Percentiles rank a stretch among this genome's conserved stretches.
These are phyloP conservation scores for Xylaria polymorpha DNA, from an alignment of 2,329 filamentous ascomycete genomes.

Conservation along the genomic window DNA sequence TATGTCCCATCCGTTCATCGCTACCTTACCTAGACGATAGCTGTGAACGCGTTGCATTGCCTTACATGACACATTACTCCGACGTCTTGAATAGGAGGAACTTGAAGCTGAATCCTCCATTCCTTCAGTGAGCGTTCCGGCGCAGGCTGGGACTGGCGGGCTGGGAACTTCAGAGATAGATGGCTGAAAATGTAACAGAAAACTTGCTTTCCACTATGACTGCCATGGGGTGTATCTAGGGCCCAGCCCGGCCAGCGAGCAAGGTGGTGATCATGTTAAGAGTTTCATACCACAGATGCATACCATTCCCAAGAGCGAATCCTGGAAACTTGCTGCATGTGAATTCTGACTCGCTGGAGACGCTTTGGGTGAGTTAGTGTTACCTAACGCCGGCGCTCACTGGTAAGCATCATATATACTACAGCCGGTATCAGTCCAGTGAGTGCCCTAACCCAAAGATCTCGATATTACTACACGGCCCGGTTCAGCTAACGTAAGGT, in stretches of 20 bases:
- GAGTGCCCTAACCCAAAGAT: conserved; percentile 19
- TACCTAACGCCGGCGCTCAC: background rate
- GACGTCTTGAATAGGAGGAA: conserved; percentile 23
- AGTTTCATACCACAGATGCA: background rate
- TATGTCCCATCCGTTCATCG: conserved; percentile 24
- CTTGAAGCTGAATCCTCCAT: conserved; percentile 30
- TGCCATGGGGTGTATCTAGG: conserved; percentile 12
- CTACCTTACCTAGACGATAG: conserved; percentile 11
- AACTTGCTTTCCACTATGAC: conserved; percentile 16
- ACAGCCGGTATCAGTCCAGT: conserved; percentile 12
- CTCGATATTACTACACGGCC: conserved; percentile 27
- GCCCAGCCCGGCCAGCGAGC: conserved; percentile 1
- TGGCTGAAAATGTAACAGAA: conserved; percentile 17
- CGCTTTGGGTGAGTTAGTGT: background rate
- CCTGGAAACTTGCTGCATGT: background rate
- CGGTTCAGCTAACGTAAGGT: conserved; percentile 34
- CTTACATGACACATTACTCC: conserved; percentile 31
- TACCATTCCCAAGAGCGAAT: conserved; percentile 15
- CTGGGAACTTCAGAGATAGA: conserved; percentile 17
- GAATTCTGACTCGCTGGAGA: background rate
- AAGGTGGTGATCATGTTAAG: background rate
- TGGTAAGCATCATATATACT: conserved; percentile 10
- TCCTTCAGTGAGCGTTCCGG: conserved; percentile 11
- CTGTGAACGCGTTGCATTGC: conserved; percentile 34
- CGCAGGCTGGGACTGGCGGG: conserved; percentile 19